Evolutionary conservation across 2,329 filamentous ascomycete genomes (phyloP).

Genomic region (Pestalotiopsis sp.): DNA sequence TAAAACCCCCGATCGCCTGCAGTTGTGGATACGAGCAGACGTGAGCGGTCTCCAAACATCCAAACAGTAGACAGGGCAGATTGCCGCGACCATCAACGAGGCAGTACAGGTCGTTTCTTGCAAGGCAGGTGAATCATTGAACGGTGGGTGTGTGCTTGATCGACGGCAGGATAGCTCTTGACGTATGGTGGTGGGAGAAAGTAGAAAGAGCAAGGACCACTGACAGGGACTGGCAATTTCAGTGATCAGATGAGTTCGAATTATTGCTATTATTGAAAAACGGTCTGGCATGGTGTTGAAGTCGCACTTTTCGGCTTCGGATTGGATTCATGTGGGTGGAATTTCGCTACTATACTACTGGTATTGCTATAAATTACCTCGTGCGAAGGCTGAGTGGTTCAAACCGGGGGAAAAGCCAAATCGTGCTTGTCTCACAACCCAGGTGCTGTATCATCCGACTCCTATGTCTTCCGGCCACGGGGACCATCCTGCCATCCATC

Average conservation of each 20-base stretch:
- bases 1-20: background rate
- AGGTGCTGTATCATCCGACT: background rate
- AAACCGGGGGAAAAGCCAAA: background rate
- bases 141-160: background rate
- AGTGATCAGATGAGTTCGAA: background rate
- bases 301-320: conserved; percentile 4
- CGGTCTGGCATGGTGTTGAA: background rate
- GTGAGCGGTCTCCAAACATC: background rate
- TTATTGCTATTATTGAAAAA: too few species aligned
- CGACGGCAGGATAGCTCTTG: background rate
- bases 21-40: background rate
- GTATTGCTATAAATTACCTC: background rate
- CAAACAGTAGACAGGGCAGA: background rate
- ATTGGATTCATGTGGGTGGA: background rate
- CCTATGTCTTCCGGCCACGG: background rate
- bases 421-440: background rate
- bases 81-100: background rate
- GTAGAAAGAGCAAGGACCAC: background rate
- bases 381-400: background rate
- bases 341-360: too few species aligned
- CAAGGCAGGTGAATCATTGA: background rate
- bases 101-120: background rate
- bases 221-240: background rate
- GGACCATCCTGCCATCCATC: background rate
- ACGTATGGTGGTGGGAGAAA: background rate